Base-by-base conservation (phyloP, 768 basidiomycete genomes). In the Dendrothele bispora region DNA sequence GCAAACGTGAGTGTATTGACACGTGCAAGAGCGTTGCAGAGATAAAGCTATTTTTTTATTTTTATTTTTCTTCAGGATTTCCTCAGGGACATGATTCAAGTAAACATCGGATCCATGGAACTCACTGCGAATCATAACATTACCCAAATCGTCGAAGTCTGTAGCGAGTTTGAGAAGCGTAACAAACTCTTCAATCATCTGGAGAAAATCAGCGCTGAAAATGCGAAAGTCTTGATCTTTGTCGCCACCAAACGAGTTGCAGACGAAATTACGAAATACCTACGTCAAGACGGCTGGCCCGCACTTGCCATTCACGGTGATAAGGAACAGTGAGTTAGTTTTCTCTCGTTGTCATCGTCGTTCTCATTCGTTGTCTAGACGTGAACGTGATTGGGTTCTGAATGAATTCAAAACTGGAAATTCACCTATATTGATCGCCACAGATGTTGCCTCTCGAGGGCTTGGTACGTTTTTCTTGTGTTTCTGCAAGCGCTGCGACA, bases 251-350 rank as follows among this genome's bases (percentile, higher is more conserved):
- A 98, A 72, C 81, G 95, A 39, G 91, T 95, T 49, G 97, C 97
- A 42, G 97, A 99, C 66, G 97, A 99, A 54, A 88, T 99, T 60
- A 99, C 97, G 15, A 98, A 98, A 70, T 95, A 93, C 61, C 77
- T 99, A 48, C 88, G 97, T 49, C 88, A 91, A 77, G 97, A 99
- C 61, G 97, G 97, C 14, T 99, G 97, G 97, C 97, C 97, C n/a
- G 97, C 97, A 10, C 75, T 99, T 32, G 95, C 97, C 46, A 99
- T 99, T 60, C 97, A 99, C 63, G 97, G 97, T 60, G 97, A 99
- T 75, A 99, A 99, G 72, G 94, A 94, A 74, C 93, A 97, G 90
- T 95, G 63, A 56, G 88, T 78, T 4, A 21, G 28, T 43, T 8
- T 39, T 7, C 26, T 28, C 17, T 18, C 17, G 10, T 14, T 14